Evolutionary conservation across 495 filamentous ascomycete genomes (phyloP).

Genomic region (Daldinia childiae): DNA sequence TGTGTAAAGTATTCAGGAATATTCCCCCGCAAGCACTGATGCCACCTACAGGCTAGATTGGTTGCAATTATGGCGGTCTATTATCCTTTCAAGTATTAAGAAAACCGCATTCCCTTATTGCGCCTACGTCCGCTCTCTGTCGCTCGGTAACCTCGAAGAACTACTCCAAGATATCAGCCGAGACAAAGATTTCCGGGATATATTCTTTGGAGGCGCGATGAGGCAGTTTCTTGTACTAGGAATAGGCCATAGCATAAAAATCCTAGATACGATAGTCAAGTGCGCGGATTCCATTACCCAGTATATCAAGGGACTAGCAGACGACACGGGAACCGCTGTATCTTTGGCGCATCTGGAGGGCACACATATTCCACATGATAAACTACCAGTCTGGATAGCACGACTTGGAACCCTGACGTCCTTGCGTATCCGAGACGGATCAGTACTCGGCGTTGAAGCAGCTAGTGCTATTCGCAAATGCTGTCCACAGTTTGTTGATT

Average conservation of each 20-base stretch:
- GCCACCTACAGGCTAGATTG: conserved; percentile 54
- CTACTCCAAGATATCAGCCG: conserved; percentile 65
- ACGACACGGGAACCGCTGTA: conserved; percentile 40
- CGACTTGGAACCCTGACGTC: conserved; percentile 50
- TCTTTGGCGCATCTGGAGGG: conserved; percentile 61
- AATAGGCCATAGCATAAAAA: conserved; percentile 9
- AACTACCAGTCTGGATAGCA: conserved; percentile 50
- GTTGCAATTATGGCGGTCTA: conserved; percentile 73
- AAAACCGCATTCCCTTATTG: conserved; percentile 75
- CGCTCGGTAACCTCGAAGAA: conserved; percentile 66
- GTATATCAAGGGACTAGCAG: conserved; percentile 49
- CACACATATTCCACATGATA: conserved; percentile 37
- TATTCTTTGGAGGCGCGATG: conserved; percentile 63
- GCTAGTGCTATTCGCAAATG: conserved; percentile 62
- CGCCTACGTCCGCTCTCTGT: conserved; percentile 69
- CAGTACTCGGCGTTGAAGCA: conserved; percentile 61
- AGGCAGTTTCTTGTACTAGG: conserved; percentile 43
- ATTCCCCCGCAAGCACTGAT: conserved; percentile 32
- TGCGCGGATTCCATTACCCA: conserved; percentile 47
- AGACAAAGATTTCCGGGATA: conserved; percentile 49
- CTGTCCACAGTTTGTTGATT: conserved; percentile 68
- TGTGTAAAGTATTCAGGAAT: conserved; percentile 31
- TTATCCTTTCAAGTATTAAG: conserved; percentile 71
- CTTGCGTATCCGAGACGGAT: conserved; percentile 67
- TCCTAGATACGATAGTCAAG: conserved; percentile 34